Evolutionary conservation across 345 rosid species (phyloP), one percentile per base, ranked within the genome.

Genomic region (Odontarrhena argentea): DNA sequence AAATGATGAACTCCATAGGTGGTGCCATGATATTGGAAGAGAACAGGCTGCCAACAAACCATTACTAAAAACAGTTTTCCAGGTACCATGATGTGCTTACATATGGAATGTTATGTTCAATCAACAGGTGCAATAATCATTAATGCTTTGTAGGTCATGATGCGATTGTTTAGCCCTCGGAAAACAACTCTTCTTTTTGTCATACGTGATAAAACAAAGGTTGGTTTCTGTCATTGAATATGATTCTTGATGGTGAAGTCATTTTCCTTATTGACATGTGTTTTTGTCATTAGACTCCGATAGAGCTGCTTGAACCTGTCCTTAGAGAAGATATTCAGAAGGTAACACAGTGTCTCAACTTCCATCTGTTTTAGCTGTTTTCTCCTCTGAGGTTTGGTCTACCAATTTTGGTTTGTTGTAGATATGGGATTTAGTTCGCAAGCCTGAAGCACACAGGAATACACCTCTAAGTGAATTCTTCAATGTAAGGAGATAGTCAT

Each of bases 11-110:
- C 70, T 48, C 53, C 75, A 15, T 68, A 89, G 92, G 89, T 89
- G 96, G 96, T 89, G 92, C 81, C 90, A 87, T 70, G 96, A 89
- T 73, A 89, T 92, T 30, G 98, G 98, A 68, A 82, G 96, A 47
- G 98, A 87, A 79, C 93, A 87, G 52, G 98, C 96, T 71, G 83
- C 98, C 66, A 89, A 89, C 73, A 89, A 83, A 76, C 98, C 96
- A 24, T 88, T 92, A 73, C 68, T 92, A 55, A 92, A 86, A 80
- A 92, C 96, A 11, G 96, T 89, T 68, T 87, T 92, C 67, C 93
- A 89, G 96, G 98, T 89, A 67, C 51, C 9, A 8, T 58, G 38
- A 5, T 46, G 28, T 40, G 32, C 60, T 36, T 71, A 10, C 43
- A 14, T 43, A 6, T 55, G 65, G 65, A 38, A 55, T 22, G 12